Percentiles rank a stretch among this genome's conserved stretches.
Conservation (phyloP, 495 filamentous ascomycete species). For the Annulohypoxylon moriforme region DNA sequence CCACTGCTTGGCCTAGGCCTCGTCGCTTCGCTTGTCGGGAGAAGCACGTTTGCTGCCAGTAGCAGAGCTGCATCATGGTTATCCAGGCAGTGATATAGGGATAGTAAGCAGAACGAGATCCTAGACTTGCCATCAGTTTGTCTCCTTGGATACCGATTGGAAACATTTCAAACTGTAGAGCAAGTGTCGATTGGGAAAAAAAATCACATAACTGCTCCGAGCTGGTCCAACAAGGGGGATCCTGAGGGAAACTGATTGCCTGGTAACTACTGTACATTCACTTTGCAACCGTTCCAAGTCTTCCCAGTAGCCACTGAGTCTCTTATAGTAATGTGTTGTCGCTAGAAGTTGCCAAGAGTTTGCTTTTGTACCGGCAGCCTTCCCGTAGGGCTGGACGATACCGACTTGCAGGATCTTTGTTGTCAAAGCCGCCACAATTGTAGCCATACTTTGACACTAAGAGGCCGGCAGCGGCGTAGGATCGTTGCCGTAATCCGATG, state of each 20-base stretch:
- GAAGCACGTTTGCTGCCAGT: background rate
- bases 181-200: too few species aligned
- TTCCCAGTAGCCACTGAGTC: background rate
- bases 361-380: background rate
- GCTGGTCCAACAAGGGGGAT: background rate
- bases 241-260: background rate
- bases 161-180: background rate
- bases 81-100: background rate
- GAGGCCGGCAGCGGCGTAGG: conserved; percentile 14
- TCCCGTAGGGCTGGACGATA: background rate
- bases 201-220: background rate
- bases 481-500: conserved; percentile 2
- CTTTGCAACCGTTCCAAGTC: background rate
- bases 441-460: background rate
- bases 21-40: background rate
- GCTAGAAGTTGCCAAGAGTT: background rate
- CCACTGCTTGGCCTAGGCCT: conserved; percentile 14
- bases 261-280: background rate
- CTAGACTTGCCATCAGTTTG: background rate
- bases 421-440: conserved; percentile 9
- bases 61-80: background rate
- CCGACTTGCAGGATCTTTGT: background rate
- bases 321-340: background rate
- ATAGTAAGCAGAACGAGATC: background rate
- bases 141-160: background rate